Base-by-base conservation (phyloP, 192 early-diverging fungal genomes). In the Phycomyces blakesleeanus region DNA sequence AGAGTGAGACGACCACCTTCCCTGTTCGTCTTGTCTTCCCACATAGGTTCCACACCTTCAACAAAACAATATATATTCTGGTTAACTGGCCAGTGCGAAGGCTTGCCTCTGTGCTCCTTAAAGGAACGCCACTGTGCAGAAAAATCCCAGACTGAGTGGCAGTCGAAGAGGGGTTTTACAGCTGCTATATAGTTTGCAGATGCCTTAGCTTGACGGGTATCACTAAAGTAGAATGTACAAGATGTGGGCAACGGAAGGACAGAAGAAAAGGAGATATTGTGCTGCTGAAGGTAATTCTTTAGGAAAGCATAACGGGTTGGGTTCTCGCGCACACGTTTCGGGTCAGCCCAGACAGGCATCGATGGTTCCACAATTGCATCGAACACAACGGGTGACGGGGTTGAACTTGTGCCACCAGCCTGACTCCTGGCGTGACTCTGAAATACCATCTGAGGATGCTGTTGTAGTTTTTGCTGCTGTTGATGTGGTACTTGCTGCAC, bases 1-100 rank as follows among this genome's bases (percentile, higher is more conserved):
- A 81, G 42, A 0, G 76, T 76, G 8, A 83, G 42, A 2, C 81
- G 67, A 9, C 91, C 91, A 54, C 91, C 91, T 16, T 84, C 75
- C 51, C 73, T 68, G 78, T 92, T 92, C n/a, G 61, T 67, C 4
- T 83, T 83, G 61, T 92, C 91, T 79, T 92, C 91, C 89, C 91
- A 91, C 82, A 84, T 83, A 2, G 91, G 91, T 60, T 87, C 77
- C 44, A 92, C 78, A 0, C 87, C 87, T 38, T 83, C 72, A 55
- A 84, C 78, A 74, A 92, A 92, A 61, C 76, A 83, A 38, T 79
- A 76, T 26, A 91, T 51, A 40, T 89, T 89, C 60, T 90, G 90
- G 70, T 92, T 89, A 16, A 78, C 37, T 20, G 66, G 51, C 68
- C 79, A 70, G n/a, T 69, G 67, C 0, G 74, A 69, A 11, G 76